Conservation (phyloP, 1,139 yeast species). For the Saccharomycopsis crataegensis region DNA sequence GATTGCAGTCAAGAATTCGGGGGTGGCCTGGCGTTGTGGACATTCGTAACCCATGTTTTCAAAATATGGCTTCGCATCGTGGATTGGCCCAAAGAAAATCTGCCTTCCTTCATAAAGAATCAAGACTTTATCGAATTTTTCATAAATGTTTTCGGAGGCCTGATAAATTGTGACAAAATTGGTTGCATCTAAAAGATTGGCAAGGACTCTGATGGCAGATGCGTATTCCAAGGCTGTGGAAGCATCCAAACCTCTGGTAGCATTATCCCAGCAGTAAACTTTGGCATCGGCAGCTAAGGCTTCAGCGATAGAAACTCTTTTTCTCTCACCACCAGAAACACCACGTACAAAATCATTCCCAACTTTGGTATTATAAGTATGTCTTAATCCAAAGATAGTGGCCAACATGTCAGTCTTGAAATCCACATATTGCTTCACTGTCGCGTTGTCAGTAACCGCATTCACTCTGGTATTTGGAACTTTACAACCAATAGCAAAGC, state of each 20-base stretch:
- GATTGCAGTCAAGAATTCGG: constrained; percentile 51
- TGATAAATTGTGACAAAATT: constrained; percentile 45
- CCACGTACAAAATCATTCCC: constrained; percentile 39
- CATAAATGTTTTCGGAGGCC: constrained; percentile 43
- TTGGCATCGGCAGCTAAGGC: no score
- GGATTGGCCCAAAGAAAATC: constrained; percentile 38
- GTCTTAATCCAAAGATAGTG: constrained; percentile 36
- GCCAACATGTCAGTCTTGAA: constrained; percentile 33
- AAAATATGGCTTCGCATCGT: constrained; percentile 36
- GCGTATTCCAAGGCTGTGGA: constrained; percentile 46
- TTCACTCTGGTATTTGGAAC: constrained; percentile 29
- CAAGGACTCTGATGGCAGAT: constrained; percentile 36
- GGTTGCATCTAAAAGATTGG: constrained; percentile 36
- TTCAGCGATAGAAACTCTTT: constrained; percentile 41
- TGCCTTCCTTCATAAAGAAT: constrained; percentile 38
- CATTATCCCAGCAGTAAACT: constrained; percentile 52
- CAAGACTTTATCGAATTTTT: constrained; percentile 40
- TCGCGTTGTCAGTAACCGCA: constrained; percentile 26
- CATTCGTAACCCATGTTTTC: constrained; percentile 48
- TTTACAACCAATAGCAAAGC: constrained; percentile 30
- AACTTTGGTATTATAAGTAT: constrained; percentile 34
- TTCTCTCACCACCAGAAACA: constrained; percentile 40
- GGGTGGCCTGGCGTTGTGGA: constrained; percentile 51
- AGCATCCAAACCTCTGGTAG: constrained; percentile 45
- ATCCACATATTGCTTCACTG: constrained; percentile 30